Evolutionary conservation across 1,139 yeast genomes (phyloP).

Genomic region (Saccharomycopsis phalli): DNA sequence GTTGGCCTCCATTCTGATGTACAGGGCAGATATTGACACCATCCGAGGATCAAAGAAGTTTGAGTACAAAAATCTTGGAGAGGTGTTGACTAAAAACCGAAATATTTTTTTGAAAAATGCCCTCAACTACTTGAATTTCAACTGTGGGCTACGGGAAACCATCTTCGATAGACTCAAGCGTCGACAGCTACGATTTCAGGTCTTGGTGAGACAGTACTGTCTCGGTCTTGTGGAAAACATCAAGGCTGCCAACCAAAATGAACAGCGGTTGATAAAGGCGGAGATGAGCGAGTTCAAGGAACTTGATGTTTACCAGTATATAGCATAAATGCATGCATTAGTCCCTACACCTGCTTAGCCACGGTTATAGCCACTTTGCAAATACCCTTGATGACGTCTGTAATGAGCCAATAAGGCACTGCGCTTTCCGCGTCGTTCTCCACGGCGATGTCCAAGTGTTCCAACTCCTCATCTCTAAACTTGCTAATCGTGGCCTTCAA

Average conservation of each 20-base stretch:
- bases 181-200: constrained; percentile 26
- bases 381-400: constrained; percentile 77
- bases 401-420: constrained; percentile 78
- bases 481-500: constrained; percentile 58
- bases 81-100: constrained; percentile 31
- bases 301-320: constrained; percentile 9
- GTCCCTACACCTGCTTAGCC: constrained; percentile 63
- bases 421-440: constrained; percentile 89
- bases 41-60: constrained; percentile 26
- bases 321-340: background rate
- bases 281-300: constrained; percentile 20
- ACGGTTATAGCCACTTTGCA: constrained; percentile 87
- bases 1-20: constrained; percentile 35
- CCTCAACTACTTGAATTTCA: constrained; percentile 33
- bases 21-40: constrained; percentile 43
- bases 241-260: constrained; percentile 19
- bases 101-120: constrained; percentile 38
- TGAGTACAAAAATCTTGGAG: constrained; percentile 8
- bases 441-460: constrained; percentile 90
- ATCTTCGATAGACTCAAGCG: constrained; percentile 35
- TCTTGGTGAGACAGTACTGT: constrained; percentile 23
- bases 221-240: constrained; percentile 23
- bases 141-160: constrained; percentile 43
- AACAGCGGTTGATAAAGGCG: constrained; percentile 20
- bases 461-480: constrained; percentile 92